Base-by-base conservation (phyloP, 169 alveolate genomes). In the Plasmodium ovale region DNA sequence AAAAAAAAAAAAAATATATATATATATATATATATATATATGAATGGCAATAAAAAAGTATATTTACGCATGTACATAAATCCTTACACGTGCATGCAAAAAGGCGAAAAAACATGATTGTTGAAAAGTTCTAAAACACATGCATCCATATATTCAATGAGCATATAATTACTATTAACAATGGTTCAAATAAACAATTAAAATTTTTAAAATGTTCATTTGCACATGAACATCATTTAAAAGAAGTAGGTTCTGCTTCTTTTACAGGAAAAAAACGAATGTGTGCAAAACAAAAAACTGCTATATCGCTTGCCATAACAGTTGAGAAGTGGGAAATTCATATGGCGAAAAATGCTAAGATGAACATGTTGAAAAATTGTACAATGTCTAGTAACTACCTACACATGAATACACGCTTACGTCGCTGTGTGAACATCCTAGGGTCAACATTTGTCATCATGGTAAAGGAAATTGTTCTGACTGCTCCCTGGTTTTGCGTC, bases 401-500 rank as follows among this genome's bases (percentile, higher is more conserved):
- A n/a, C n/a, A n/a, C n/a, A n/a, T n/a, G n/a, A n/a, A n/a, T n/a
- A n/a, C n/a, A n/a, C n/a, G n/a, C n/a, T n/a, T n/a, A n/a, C n/a
- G n/a, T n/a, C n/a, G n/a, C n/a, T n/a, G n/a, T n/a, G n/a, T n/a
- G n/a, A n/a, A n/a, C n/a, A n/a, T n/a, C n/a, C n/a, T n/a, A n/a
- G 65, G 23, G 33, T 79, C 42, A 79, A n/a, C 89, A 79, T 56
- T 79, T 79, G 37, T 79, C 89, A 49, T 79, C 89, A 42, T 79
- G 89, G 49, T 79, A 79, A 37, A 79, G 89, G 49, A 79, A 79
- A 39, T 65, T 79, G 44, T 79, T 79, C 35, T 79, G 89, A 27
- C 65, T 79, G 59, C 89, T 79, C 42, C 89, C 89, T 1, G 89
- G 89, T 42, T 79, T 79, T 37, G 89, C 89, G 58, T 79, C 89